These are phyloP conservation scores for Cynanchum wilfordii DNA, from an alignment of 257 asterid genomes.

Conservation along the genomic window DNA sequence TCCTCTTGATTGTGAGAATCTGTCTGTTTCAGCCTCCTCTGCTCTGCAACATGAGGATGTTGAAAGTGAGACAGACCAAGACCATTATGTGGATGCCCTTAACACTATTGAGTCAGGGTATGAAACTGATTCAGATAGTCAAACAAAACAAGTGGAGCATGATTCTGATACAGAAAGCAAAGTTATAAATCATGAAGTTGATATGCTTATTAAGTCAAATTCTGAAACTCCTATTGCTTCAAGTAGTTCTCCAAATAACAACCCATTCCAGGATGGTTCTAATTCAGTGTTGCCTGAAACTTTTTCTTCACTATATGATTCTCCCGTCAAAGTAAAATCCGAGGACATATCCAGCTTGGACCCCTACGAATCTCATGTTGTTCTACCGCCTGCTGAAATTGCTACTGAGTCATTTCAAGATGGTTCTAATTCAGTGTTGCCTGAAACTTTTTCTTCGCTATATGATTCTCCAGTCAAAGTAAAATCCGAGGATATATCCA, in stretches of 20 bases:
- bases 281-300: conserved; percentile 13
- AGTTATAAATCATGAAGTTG: conserved; percentile 25
- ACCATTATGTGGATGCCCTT: conserved; percentile 83
- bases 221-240: neutral
- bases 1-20: conserved; percentile 8
- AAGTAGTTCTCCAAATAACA: conserved; percentile 9
- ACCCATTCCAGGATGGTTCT: conserved; percentile 4
- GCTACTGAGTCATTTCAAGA: neutral
- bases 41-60: conserved; percentile 24
- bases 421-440: conserved; percentile 10
- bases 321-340: conserved; percentile 12
- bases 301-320: conserved; percentile 14
- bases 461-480: conserved; percentile 15
- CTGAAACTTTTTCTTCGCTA: conserved; percentile 12
- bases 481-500: conserved; percentile 5
- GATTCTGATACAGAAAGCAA: conserved; percentile 37
- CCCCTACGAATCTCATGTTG: conserved; percentile 24
- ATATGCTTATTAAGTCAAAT: conserved; percentile 13
- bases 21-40: conserved; percentile 13
- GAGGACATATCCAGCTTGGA: conserved; percentile 15
- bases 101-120: conserved; percentile 74
- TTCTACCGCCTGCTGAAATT: too few species aligned
- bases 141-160: conserved; percentile 38
- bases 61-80: conserved; percentile 58
- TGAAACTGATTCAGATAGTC: conserved; percentile 66